These are phyloP conservation scores for Tylopilus plumbeoviolaceoides DNA, from an alignment of 768 basidiomycete species.

Conservation along the genomic window DNA sequence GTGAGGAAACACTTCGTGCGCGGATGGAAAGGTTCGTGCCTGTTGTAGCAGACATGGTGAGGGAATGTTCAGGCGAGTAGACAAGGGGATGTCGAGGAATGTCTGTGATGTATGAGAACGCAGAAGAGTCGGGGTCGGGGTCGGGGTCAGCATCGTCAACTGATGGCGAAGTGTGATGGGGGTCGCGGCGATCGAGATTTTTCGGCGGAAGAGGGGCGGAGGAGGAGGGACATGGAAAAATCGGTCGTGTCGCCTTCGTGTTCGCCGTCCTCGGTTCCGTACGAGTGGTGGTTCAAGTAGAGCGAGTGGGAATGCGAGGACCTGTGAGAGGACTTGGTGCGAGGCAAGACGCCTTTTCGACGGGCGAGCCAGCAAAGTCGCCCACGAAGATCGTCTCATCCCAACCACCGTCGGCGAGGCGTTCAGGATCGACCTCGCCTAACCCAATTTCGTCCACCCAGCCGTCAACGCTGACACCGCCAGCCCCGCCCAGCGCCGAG, in stretches of 20 bases:
- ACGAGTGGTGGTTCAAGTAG: constrained; percentile 18
- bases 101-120: constrained; percentile 26
- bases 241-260: constrained; percentile 11
- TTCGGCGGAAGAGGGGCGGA: constrained; percentile 18
- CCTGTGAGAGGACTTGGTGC: neutral
- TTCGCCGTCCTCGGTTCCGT: constrained; percentile 14
- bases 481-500: constrained; percentile 12
- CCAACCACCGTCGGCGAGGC: constrained; percentile 60
- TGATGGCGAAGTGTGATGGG: neutral
- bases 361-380: constrained; percentile 64
- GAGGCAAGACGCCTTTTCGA: constrained; percentile 34
- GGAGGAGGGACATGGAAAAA: constrained; percentile 24
- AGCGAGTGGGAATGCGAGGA: constrained; percentile 12
- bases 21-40: constrained; percentile 32
- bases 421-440: constrained; percentile 58
- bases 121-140: constrained; percentile 11
- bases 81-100: constrained; percentile 31
- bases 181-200: neutral
- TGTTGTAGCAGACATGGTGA: constrained; percentile 34
- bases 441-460: constrained; percentile 55
- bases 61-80: constrained; percentile 29
- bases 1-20: constrained; percentile 23
- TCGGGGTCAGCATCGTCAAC: no score
- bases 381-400: constrained; percentile 66
- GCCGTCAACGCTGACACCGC: constrained; percentile 27